Conservation (phyloP, 1,284 basidiomycete species). For the Apiotrichum sp. region DNA sequence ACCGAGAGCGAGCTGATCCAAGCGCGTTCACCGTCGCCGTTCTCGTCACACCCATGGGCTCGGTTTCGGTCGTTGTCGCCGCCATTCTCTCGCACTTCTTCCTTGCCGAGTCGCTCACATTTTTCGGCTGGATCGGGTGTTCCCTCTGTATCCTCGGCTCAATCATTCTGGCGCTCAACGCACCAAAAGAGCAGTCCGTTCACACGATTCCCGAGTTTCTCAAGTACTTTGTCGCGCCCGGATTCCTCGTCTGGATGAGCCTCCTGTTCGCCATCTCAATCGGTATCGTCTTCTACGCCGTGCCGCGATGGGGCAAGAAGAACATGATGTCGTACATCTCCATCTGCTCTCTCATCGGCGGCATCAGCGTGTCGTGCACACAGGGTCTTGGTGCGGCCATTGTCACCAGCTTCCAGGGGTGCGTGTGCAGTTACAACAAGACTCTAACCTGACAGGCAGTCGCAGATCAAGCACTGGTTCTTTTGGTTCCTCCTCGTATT, state of each 20-base stretch:
- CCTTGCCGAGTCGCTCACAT: conserved; percentile 77
- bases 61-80: conserved; percentile 93
- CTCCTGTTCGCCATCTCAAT: conserved; percentile 31
- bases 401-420: conserved; percentile 73
- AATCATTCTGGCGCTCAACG: conserved; percentile 56
- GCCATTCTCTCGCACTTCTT: conserved; percentile 90
- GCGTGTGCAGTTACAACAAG: conserved; percentile 47
- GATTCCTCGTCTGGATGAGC: conserved; percentile 70
- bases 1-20: conserved; percentile 1
- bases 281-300: conserved; percentile 39
- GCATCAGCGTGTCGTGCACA: conserved; percentile 91
- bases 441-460: conserved; percentile 27
- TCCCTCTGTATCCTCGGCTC: conserved; percentile 77
- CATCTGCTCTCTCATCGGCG: conserved; percentile 94
- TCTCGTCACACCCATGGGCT: conserved; percentile 68
- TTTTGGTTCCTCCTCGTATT: conserved; percentile 82
- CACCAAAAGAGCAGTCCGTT: conserved; percentile 71
- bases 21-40: conserved; percentile 40
- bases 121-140: conserved; percentile 80
- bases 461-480: conserved; percentile 58
- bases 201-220: conserved; percentile 76
- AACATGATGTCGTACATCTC: conserved; percentile 94
- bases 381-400: conserved; percentile 90
- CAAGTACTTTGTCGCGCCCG: conserved; percentile 73
- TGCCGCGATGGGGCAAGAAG: conserved; percentile 71